phyloP scores from a whole-genome alignment of 768 basidiomycete species.

The Coprinellus aureogranulatus region DNA sequence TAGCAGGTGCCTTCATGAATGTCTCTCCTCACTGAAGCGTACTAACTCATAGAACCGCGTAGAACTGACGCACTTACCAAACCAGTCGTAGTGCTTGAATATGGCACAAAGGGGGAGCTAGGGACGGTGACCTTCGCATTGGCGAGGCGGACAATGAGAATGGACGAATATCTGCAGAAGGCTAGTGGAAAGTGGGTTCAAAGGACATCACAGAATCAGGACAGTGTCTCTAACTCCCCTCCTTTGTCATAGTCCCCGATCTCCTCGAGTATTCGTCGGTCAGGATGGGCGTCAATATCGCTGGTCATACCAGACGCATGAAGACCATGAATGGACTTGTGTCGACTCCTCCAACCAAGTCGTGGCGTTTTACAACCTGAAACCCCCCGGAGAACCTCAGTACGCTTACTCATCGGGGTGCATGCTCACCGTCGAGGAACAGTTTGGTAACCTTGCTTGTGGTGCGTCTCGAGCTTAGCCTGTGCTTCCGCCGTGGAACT shows the following conservation, averaged over 20 bases:
- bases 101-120: constrained; percentile 47
- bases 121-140: constrained; percentile 47
- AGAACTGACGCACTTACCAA: constrained; percentile 20
- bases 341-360: constrained; percentile 48
- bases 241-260: constrained; percentile 31
- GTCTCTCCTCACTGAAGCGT: no score
- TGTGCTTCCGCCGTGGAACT: no score
- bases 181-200: constrained; percentile 41
- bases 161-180: constrained; percentile 55
- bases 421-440: constrained; percentile 62
- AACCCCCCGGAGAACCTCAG: constrained; percentile 51
- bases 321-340: constrained; percentile 69
- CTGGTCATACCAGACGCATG: constrained; percentile 51
- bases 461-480: constrained; percentile 42
- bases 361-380: constrained; percentile 62
- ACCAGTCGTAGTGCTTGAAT: constrained; percentile 50
- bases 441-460: constrained; percentile 50
- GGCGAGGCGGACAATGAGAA: constrained; percentile 28
- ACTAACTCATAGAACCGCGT: no score
- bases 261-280: constrained; percentile 54
- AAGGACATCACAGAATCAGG: constrained; percentile 4
- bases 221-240: constrained; percentile 4
- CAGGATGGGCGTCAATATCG: constrained; percentile 61
- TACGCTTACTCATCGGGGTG: constrained; percentile 58
- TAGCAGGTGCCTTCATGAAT: no score